Conservation (phyloP, 768 basidiomycete species). For the Pisolithus orientalis region DNA sequence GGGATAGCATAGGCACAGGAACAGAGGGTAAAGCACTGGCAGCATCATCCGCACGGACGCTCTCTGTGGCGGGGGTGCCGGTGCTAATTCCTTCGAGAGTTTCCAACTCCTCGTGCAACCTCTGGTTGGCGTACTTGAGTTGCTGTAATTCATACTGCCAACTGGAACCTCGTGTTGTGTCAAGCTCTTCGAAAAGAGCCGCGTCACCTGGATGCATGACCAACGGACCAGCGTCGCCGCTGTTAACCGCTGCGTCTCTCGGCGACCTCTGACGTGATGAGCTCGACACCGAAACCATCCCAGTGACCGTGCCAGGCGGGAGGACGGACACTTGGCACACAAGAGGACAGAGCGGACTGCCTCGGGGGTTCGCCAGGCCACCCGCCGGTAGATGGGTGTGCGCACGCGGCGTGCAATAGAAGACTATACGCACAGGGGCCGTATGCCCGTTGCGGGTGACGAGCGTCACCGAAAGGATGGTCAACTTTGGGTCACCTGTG, state of each 20-base stretch:
- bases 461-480: conserved; percentile 27
- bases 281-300: background rate
- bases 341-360: conserved; percentile 18
- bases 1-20: background rate
- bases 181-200: conserved; percentile 71
- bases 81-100: conserved; percentile 28
- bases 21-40: background rate
- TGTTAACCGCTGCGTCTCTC: background rate
- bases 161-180: conserved; percentile 59
- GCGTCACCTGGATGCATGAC: conserved; percentile 12
- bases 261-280: background rate
- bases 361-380: conserved; percentile 12
- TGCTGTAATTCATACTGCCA: conserved; percentile 95
- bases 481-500: conserved; percentile 12
- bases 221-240: background rate
- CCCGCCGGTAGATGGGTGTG: conserved; percentile 1
- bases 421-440: conserved; percentile 27
- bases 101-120: conserved; percentile 53
- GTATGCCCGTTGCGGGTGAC: conserved; percentile 30
- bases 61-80: background rate
- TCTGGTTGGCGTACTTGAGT: conserved; percentile 63
- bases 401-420: conserved; percentile 30
- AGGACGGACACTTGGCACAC: conserved; percentile 26
- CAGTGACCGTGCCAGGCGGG: background rate
- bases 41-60: background rate